Percentiles rank a stretch among this genome's conserved stretches.
These are phyloP conservation scores for Sparassis latifolia DNA, from an alignment of 1,284 basidiomycete genomes.

Conservation along the genomic window DNA sequence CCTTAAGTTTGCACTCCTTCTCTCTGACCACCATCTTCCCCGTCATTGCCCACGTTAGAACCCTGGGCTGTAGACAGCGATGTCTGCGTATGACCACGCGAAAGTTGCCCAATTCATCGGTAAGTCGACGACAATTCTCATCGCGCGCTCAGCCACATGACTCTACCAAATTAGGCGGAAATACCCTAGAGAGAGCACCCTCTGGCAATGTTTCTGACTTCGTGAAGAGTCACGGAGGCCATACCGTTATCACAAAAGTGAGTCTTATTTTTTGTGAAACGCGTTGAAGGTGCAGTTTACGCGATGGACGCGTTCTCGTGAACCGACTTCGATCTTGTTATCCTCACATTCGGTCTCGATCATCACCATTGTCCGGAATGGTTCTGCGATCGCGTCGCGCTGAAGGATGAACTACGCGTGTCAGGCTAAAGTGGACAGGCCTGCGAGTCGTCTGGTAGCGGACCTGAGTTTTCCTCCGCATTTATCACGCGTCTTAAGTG, in stretches of 20 bases:
- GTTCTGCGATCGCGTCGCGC: too few species aligned
- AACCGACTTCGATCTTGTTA: not conserved
- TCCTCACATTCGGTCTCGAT: not conserved
- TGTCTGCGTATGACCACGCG: constrained; percentile 70
- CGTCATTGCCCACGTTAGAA: not conserved
- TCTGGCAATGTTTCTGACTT: constrained; percentile 84
- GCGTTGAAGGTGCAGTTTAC: constrained; percentile 7
- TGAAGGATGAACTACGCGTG: too few species aligned
- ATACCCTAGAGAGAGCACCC: constrained; percentile 81
- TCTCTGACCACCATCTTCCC: constrained; percentile 7
- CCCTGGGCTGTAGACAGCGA: constrained; percentile 21
- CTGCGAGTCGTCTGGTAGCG: too few species aligned
- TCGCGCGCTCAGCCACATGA: constrained; percentile 5
- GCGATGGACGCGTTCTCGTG: not conserved
- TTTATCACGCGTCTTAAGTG: too few species aligned
- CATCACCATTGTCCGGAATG: too few species aligned
- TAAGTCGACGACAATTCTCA: constrained; percentile 23
- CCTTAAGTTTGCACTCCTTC: constrained; percentile 8
- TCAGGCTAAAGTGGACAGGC: too few species aligned
- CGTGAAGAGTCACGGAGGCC: constrained; percentile 87
- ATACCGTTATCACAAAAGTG: constrained; percentile 98
- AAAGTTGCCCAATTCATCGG: constrained; percentile 87
- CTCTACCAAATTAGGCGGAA: constrained; percentile 63
- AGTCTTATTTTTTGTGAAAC: constrained; percentile 2
- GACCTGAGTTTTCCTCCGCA: too few species aligned